These are phyloP conservation scores for Phragmites australis DNA, from an alignment of 176 grass and related monocot genomes.

Conservation along the genomic window DNA sequence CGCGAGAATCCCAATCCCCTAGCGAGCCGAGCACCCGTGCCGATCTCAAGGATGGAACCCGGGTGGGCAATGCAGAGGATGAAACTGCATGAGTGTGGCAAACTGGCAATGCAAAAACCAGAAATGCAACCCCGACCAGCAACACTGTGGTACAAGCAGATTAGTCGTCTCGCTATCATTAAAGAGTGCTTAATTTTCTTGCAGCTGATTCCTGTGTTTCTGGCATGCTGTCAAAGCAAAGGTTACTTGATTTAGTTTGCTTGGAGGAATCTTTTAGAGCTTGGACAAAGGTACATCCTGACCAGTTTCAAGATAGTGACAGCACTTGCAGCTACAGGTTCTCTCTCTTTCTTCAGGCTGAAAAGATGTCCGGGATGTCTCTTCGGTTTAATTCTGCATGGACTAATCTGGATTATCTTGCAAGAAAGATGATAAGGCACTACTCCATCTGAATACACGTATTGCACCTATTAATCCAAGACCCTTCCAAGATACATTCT, in stretches of 20 bases:
- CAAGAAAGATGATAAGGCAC: neutral
- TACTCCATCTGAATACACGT: no score
- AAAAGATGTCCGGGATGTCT: constrained; percentile 21
- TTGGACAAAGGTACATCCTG: constrained; percentile 26
- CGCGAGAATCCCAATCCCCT: no score
- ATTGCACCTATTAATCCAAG: neutral
- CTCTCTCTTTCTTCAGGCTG: neutral
- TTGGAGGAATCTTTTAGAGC: constrained; percentile 38
- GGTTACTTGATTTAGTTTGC: constrained; percentile 40
- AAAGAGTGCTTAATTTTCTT: neutral
- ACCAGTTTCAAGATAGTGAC: constrained; percentile 37
- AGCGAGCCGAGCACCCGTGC: no score
- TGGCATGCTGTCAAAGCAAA: neutral
- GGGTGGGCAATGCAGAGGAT: no score
- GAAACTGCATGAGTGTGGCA: neutral
- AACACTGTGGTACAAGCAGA: neutral
- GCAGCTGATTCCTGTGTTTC: neutral
- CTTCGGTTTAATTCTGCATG: neutral
- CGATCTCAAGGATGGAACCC: no score
- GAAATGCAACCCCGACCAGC: neutral
- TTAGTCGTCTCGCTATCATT: neutral
- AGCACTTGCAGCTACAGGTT: constrained; percentile 29
- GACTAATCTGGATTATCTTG: neutral
- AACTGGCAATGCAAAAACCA: neutral
- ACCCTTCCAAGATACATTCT: neutral